Percentiles rank a stretch among this genome's conserved stretches.
Conservation (phyloP, 208 protist species). For the Naegleria gruberi region DNA sequence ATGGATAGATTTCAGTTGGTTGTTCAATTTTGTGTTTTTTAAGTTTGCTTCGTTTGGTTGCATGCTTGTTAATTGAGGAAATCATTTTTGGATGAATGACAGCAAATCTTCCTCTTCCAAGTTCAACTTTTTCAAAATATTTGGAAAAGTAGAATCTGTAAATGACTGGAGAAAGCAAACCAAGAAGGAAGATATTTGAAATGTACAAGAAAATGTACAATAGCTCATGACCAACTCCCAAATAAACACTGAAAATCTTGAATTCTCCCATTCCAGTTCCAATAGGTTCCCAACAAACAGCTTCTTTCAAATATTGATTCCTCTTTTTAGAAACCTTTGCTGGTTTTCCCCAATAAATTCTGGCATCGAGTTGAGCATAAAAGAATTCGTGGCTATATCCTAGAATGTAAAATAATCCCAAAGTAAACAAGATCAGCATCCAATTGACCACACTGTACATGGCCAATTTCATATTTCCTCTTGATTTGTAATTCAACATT, state of each 20-base stretch:
- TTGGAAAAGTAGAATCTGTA: background rate
- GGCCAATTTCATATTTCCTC: background rate
- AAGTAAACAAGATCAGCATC: background rate
- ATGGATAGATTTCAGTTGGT: too few species aligned
- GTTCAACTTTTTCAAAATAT: background rate
- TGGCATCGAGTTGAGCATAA: background rate
- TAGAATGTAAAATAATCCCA: background rate
- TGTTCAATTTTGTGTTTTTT: too few species aligned
- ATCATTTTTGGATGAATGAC: background rate
- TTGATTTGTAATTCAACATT: background rate
- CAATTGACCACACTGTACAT: background rate
- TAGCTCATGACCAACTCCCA: background rate
- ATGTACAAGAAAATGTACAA: background rate
- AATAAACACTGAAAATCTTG: background rate
- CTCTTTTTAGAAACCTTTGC: background rate
- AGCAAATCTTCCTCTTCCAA: background rate
- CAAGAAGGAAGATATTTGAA: background rate
- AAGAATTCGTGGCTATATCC: background rate
- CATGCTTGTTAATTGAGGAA: too few species aligned
- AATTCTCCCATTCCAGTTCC: background rate
- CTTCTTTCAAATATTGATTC: background rate
- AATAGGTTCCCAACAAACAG: background rate
- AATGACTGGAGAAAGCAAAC: background rate
- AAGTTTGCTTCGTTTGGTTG: too few species aligned
- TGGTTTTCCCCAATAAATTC: background rate